Base-by-base conservation (phyloP, 2,329 filamentous ascomycete species). In the Dactylonectria macrodidyma region DNA sequence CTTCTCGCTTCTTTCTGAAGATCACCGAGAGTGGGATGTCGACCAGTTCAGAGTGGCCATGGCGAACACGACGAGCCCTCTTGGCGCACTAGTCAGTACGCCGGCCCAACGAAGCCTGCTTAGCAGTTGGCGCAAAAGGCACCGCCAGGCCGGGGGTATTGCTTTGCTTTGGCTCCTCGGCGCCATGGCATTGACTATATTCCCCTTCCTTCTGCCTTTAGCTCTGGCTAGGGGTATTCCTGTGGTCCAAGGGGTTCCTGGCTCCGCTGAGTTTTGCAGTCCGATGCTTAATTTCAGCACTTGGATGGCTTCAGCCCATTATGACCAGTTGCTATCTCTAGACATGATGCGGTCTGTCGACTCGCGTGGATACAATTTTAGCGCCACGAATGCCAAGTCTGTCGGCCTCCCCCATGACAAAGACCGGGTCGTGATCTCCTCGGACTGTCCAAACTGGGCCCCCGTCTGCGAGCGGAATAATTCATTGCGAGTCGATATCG, bases 1-100 rank as follows among this genome's bases (percentile, higher is more conserved):
- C 22, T 64, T 64, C 5, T 64, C 52, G 54, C 46, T 59, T 14
- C 47, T 64, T 0, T 57, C 61, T 10, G 61, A 64, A 47, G 44
- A 51, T 10, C 54, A 64, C 47, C 54, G 47, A 2, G 36, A 44
- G 5, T 64, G 61, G 61, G 44, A 58, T 10, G 54, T 59, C 7
- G 61, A 64, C 8, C 61, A 64, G 10, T 34, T 52, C 24, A 51
- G 61, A 59, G 61, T 64, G 1, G 61, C 61, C 2, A 59, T 64
- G 14, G 61, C 61, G 34, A 56, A 56, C 52, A 56, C 34, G 3
- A 38, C 19, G 19, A 38, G 52, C 33, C 52, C 52, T 22, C 52
- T 56, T 22, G 36, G n/a, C n/a, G 52, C 52, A 3, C 52, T 56
- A 19, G 33, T 5, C 33, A 56, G 33, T 33, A 38, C 16, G 52